Evolutionary conservation across 2,329 filamentous ascomycete species (phyloP), one percentile per base, ranked within the genome.

Genomic region (Nannizziopsis arthrosporioides): DNA sequence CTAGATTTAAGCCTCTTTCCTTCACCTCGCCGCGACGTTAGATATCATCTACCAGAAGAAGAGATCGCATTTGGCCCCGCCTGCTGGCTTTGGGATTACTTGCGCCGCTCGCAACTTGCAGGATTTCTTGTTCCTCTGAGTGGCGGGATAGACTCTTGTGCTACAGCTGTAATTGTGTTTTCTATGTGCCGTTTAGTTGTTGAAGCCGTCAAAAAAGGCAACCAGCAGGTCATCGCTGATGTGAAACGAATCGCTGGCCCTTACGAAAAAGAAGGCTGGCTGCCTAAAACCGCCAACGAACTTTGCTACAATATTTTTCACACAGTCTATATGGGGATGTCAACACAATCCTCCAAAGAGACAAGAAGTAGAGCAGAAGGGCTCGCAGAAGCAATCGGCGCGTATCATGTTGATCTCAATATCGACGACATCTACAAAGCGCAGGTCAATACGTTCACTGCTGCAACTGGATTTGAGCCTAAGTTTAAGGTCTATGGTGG

Each of bases 281-380:
- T 76, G 0, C 77, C 78, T 1, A 66, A 67, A 18, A 76, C 73
- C 0, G 69, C 80, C 0, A 67, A 82, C 54, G 76, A 81, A 37
- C 69, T 84, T 17, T 78, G 71, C 50, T 64, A 66, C 42, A 64
- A 68, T 2, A 67, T 82, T 14, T 77, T 82, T 53, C 72, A 75
- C 53, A 84, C 80, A 1, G 68, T 72, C 19, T 85, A 78, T 64
- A 82, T 85, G 78, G 83, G 82, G 5, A 86, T 57, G 52, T 85
- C 79, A 61, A 68, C 71, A 54, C 76, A 81, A 52, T 81, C 81
- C 47, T 79, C 74, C 36, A 66, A 68, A 32, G 81, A 85, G 53
- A 87, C 84, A 0, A 68, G 83, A 5, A 68, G 70, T 42, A 71
- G 85, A 36, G 82, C 85, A 1, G 74, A 75, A 56, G 71, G 76